Evolutionary conservation across 2,329 filamentous ascomycete species (phyloP).

Genomic region (Cadophora gregata): DNA sequence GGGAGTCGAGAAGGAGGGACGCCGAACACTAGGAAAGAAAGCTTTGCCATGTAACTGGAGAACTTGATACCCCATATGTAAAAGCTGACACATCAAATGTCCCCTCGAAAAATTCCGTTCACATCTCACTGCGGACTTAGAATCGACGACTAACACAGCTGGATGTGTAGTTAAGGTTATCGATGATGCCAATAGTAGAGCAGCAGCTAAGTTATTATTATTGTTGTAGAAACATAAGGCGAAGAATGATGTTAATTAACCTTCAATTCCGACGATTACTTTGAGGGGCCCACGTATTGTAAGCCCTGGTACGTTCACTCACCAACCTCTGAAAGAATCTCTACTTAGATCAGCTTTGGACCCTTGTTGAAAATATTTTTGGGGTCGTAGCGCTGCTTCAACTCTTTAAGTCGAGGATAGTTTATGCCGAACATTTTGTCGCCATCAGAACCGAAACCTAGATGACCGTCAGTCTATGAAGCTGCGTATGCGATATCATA

Average conservation of each 20-base stretch:
- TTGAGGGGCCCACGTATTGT: neutral
- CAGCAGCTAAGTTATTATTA: too few relatives aligned
- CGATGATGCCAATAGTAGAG: too few relatives aligned
- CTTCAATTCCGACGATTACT: neutral
- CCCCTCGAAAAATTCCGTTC: neutral
- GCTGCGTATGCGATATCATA: neutral
- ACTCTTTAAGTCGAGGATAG: slow-evolving; percentile 46
- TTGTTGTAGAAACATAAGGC: too few relatives aligned
- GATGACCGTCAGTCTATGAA: slow-evolving; percentile 9
- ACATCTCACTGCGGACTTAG: neutral
- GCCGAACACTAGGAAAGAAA: slow-evolving; percentile 1
- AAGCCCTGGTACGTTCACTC: neutral
- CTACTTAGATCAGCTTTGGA: neutral
- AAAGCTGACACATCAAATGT: neutral
- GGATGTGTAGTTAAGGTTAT: too few relatives aligned
- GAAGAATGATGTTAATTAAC: too few relatives aligned
- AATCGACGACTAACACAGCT: neutral
- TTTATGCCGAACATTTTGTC: slow-evolving; percentile 51
- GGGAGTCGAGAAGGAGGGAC: slow-evolving; percentile 1
- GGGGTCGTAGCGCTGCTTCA: slow-evolving; percentile 55
- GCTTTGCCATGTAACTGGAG: neutral
- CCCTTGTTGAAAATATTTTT: slow-evolving; percentile 50
- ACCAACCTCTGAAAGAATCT: neutral
- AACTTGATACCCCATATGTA: neutral
- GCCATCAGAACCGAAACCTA: slow-evolving; percentile 29